phyloP scores from a whole-genome alignment of 2,329 filamentous ascomycete species.

The Epichloe bromicola region DNA sequence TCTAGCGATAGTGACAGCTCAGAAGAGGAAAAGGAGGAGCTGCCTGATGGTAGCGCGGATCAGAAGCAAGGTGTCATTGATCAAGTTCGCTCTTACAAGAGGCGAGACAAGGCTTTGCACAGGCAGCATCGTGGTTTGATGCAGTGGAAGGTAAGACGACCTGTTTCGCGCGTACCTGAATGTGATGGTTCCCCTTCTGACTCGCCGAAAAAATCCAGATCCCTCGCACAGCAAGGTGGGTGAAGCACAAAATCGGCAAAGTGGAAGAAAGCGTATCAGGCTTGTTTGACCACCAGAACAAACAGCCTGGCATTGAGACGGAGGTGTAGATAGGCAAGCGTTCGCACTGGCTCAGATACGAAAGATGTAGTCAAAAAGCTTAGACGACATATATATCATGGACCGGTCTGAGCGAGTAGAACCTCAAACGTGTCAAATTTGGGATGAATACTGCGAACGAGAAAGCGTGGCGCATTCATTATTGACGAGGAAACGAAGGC shows the following conservation, averaged over 20 bases:
- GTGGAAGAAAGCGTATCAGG: constrained; percentile 45
- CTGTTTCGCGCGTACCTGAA: not conserved
- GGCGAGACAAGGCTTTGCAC: constrained; percentile 46
- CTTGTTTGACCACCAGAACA: constrained; percentile 46
- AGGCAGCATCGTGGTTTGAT: constrained; percentile 56
- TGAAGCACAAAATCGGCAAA: constrained; percentile 39
- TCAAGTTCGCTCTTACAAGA: constrained; percentile 46
- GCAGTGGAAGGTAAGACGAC: constrained; percentile 46
- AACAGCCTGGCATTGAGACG: constrained; percentile 50
- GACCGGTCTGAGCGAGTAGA: too few species aligned
- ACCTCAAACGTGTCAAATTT: too few species aligned
- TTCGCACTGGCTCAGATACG: too few species aligned
- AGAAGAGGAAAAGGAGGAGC: constrained; percentile 25
- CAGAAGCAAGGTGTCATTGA: constrained; percentile 33
- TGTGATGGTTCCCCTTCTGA: too few species aligned
- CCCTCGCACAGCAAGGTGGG: constrained; percentile 35
- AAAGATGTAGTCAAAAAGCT: too few species aligned
- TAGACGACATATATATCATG: too few species aligned
- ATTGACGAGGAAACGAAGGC: too few species aligned
- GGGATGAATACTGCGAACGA: too few species aligned
- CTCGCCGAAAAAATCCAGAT: constrained; percentile 11
- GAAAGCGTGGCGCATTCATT: too few species aligned
- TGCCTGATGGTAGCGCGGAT: constrained; percentile 23
- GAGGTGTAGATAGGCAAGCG: constrained; percentile 39
- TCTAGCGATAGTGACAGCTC: constrained; percentile 19